Evolutionary conservation across 257 asterid species (phyloP).

Genomic region (Solanum piurae): DNA sequence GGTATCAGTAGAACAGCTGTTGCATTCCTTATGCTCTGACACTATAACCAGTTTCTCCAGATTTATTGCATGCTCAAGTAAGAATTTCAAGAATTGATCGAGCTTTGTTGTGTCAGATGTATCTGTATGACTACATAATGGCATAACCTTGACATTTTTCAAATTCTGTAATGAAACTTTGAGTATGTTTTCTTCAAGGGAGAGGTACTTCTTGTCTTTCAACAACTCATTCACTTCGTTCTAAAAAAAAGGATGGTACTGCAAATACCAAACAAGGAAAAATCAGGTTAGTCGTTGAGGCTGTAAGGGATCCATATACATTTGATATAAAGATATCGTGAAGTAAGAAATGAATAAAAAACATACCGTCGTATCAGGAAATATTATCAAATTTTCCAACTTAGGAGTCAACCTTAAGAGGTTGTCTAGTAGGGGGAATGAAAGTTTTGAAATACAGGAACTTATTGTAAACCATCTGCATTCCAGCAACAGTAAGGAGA

Average conservation of each 20-base stretch:
- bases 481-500: not conserved
- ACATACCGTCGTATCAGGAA: not conserved
- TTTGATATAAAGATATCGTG: no score
- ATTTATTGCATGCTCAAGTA: not conserved
- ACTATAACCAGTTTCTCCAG: not conserved
- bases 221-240: not conserved
- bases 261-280: not conserved
- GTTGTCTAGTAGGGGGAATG: no score
- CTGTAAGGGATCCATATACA: no score
- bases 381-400: not conserved
- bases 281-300: not conserved
- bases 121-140: no score
- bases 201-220: not conserved
- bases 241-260: not conserved
- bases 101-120: not conserved
- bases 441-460: not conserved
- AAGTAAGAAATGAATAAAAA: no score
- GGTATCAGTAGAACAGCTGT: not conserved
- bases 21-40: not conserved
- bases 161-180: not conserved
- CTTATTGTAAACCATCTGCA: not conserved
- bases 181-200: not conserved
- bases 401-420: not conserved
- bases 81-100: not conserved
- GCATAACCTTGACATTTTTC: not conserved